Base-by-base conservation (phyloP, 1,284 basidiomycete species). In the Puccinia coronata region DNA sequence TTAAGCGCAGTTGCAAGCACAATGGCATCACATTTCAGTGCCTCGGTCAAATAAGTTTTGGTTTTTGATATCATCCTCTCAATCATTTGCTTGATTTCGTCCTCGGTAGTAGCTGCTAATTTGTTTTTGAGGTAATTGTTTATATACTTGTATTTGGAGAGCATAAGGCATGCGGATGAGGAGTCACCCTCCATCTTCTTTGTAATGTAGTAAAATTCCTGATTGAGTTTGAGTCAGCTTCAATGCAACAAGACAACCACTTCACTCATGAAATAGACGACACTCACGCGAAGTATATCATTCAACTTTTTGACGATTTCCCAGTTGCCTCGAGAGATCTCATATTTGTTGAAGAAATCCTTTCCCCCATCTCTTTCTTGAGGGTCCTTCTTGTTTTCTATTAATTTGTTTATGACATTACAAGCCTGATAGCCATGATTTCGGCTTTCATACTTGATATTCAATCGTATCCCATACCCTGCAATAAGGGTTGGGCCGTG, bases 381-480 rank as follows among this genome's bases (percentile, higher is more conserved):
- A 8, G 8, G 43, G 16, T 43, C 43, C 43, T 16, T 43, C 16
- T 43, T 16, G 43, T 43, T 43, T 16, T 43, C 43, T 8, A 43
- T 6, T 6, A 43, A 16, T 16, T 43, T 43, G 16, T 6, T 8
- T 6, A 43, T 43, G 6, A 43, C 16, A 6, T 43, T 43, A 6
- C 43, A 8, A 43, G 43, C 43, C 16, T 43, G 6, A 16, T 43
- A 43, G 6, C 43, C 43, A 43, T 16, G 43, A 43, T 43, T 16
- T 8, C 43, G 43, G 43, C 43, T 43, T 43, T 43, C 8, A 16
- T 8, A 43, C 43, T 43, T 36, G 1, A 72, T 72, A 47, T 72
- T 72, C 70, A 25, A 72, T 25, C 49, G 49, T 18, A 72, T 72
- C 12, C 70, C 70, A 72, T 72, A 72, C 20, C 70, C 70, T 2